Percentiles rank a stretch among this genome's conserved stretches.
Evolutionary conservation across 2,329 filamentous ascomycete species (phyloP).

Genomic region (Thermoascus crustaceus): DNA sequence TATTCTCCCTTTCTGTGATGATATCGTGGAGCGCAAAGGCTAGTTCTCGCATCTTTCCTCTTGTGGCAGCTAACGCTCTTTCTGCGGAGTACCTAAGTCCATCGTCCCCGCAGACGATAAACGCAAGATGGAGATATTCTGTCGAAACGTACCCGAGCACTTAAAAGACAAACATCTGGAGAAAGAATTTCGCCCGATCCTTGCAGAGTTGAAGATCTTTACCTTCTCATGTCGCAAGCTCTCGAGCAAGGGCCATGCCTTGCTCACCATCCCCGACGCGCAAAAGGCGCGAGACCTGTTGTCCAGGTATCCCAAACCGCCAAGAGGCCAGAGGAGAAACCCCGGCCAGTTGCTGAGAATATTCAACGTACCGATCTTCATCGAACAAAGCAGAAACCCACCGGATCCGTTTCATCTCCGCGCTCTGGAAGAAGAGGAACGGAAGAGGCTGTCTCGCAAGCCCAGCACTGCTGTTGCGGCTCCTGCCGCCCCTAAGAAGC

Average conservation of each 20-base stretch:
- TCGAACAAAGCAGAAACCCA: constrained; percentile 10
- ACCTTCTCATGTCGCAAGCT: constrained; percentile 15
- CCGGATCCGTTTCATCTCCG: constrained; percentile 13
- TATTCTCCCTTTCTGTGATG: too few species aligned
- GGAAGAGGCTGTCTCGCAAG: constrained; percentile 5
- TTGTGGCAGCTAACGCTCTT: too few species aligned
- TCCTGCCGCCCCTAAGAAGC: constrained; percentile 3
- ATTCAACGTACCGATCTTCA: constrained; percentile 10
- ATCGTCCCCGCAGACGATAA: not conserved
- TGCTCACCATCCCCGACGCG: constrained; percentile 15
- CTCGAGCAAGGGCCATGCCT: constrained; percentile 11
- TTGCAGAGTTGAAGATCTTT: constrained; percentile 12
- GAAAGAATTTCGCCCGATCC: constrained; percentile 14
- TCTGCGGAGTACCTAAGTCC: constrained; percentile 1
- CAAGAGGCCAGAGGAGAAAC: constrained; percentile 5
- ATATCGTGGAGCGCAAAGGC: too few species aligned
- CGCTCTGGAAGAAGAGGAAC: constrained; percentile 13
- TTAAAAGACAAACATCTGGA: constrained; percentile 13
- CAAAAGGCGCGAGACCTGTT: constrained; percentile 12
- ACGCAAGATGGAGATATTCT: constrained; percentile 19
- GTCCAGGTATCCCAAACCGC: constrained; percentile 11
- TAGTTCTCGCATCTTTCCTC: too few species aligned
- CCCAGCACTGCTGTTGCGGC: not conserved
- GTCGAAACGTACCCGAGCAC: constrained; percentile 16
- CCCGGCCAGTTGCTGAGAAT: constrained; percentile 10